Evolutionary conservation across 192 early-diverging fungal species (phyloP).

Genomic region (Coemansia sp.): DNA sequence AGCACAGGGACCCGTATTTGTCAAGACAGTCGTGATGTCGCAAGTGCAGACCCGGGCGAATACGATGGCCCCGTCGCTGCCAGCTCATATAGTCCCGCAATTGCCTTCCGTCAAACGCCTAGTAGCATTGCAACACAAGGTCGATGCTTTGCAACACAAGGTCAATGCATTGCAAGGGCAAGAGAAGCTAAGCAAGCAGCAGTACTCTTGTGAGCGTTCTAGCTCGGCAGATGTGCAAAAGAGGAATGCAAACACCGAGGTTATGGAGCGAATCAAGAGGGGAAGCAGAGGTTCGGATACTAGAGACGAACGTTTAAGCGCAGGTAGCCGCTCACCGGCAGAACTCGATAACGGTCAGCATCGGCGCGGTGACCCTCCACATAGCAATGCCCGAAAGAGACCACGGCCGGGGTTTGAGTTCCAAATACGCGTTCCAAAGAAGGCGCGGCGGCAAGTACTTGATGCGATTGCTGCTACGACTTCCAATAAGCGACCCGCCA

Average conservation of each 20-base stretch:
- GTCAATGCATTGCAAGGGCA: constrained; percentile 10
- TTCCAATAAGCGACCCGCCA: constrained; percentile 13
- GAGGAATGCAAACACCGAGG: neutral
- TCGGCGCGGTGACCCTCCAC: too few species aligned
- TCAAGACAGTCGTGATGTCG: constrained; percentile 34
- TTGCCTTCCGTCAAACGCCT: constrained; percentile 21
- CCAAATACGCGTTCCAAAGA: constrained; percentile 40
- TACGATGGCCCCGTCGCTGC: constrained; percentile 14
- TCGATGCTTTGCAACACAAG: constrained; percentile 7
- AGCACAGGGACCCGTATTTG: constrained; percentile 10
- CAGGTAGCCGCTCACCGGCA: neutral
- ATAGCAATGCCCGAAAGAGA: constrained; percentile 17
- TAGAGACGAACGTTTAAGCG: neutral
- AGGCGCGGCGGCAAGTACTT: constrained; percentile 32
- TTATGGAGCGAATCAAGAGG: neutral
- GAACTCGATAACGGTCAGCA: neutral
- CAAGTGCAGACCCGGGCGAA: constrained; percentile 28
- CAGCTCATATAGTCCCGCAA: constrained; percentile 19
- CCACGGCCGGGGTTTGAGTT: constrained; percentile 19
- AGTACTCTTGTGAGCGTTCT: neutral
- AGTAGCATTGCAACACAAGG: neutral
- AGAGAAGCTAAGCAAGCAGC: constrained; percentile 18
- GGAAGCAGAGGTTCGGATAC: neutral
- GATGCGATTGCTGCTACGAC: constrained; percentile 22
- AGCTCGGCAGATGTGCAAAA: neutral